A percentile compares a stretch with the other conserved stretches of the same genome.
phyloP scores from a whole-genome alignment of 179 eudicot genomes.

The Silene noctiflora region DNA sequence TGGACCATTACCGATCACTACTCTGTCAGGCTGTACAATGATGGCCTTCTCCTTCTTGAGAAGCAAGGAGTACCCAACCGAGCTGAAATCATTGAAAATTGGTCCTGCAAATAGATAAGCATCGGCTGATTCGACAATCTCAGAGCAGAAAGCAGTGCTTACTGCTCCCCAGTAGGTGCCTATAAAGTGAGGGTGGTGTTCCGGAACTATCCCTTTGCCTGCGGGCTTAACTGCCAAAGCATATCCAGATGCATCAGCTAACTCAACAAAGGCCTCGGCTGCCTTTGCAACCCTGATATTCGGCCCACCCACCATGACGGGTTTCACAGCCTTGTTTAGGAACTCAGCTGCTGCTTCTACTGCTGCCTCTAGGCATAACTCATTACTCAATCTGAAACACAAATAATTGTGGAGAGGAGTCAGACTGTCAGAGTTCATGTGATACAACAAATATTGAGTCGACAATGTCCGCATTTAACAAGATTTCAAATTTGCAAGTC shows the following conservation, averaged over 20 bases:
- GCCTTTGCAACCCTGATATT: constrained; percentile 63
- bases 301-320: constrained; percentile 69
- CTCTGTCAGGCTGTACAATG: constrained; percentile 55
- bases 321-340: constrained; percentile 71
- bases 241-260: constrained; percentile 67
- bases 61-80: constrained; percentile 72
- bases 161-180: constrained; percentile 88
- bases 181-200: constrained; percentile 56
- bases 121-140: constrained; percentile 81
- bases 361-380: constrained; percentile 59
- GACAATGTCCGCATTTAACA: too few relatives aligned
- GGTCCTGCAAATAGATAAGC: constrained; percentile 66
- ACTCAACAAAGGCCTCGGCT: constrained; percentile 41
- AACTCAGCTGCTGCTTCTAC: constrained; percentile 66
- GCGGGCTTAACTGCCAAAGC: constrained; percentile 69
- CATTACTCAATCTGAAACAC: constrained; percentile 49
- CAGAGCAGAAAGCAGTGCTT: constrained; percentile 62
- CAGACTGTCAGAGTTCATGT: too few relatives aligned
- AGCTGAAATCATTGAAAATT: constrained; percentile 71
- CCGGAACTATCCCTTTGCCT: constrained; percentile 70
- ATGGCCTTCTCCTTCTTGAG: constrained; percentile 78
- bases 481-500: too few relatives aligned
- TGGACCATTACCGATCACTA: constrained; percentile 45
- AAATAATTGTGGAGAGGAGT: neutral
- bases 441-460: too few relatives aligned